Base-by-base conservation (phyloP, 371 early-diverging fungal species). In the Mucor piriformis region DNA sequence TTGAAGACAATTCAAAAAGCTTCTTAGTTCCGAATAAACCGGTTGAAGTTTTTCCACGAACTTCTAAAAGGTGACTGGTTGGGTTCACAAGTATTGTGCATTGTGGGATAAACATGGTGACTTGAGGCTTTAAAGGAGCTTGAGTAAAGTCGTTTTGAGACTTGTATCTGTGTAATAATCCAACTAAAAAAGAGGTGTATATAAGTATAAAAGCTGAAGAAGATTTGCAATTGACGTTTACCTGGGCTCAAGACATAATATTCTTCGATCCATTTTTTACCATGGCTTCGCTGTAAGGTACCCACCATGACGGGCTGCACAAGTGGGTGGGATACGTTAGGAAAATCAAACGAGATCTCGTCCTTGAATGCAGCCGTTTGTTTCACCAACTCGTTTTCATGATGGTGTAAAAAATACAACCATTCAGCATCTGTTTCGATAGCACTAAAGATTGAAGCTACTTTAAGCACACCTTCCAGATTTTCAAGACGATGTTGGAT, bases 401-500 rank as follows among this genome's bases (percentile, higher is more conserved):
- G 67, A 24, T 57, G 67, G 3, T 62, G 53, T 15, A 61, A 47
- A 49, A 66, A 66, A n/a, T 61, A 50, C 11, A 34, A 5, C 61
- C 62, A 66, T 44, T 66, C 67, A 24, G 62, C 21, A 54, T 66
- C 67, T 12, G 37, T 38, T 46, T 66, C 67, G 23, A 66, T 66
- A 3, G 53, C 57, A 20, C 44, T 66, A 18, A 66, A 62, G 27
- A 66, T 57, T 6, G 18, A 20, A 27, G 61, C 67, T 13, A 62
- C 54, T 32, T 62, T 66, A 40, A 32, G 12, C 4, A 66, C 58
- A n/a, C 62, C 54, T 21, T 66, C 67, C 48, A 61, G 49, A 13
- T 40, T 53, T 38, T 66, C 67, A 12, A 66, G 50, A 13, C 29
- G 49, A 34, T 66, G 61, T n/a, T 53, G 37, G 18, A 25, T 18